Percentiles rank a stretch among this genome's conserved stretches.
These are phyloP conservation scores for Hymenochaete sp. DNA, from an alignment of 1,284 basidiomycete genomes.

Conservation along the genomic window DNA sequence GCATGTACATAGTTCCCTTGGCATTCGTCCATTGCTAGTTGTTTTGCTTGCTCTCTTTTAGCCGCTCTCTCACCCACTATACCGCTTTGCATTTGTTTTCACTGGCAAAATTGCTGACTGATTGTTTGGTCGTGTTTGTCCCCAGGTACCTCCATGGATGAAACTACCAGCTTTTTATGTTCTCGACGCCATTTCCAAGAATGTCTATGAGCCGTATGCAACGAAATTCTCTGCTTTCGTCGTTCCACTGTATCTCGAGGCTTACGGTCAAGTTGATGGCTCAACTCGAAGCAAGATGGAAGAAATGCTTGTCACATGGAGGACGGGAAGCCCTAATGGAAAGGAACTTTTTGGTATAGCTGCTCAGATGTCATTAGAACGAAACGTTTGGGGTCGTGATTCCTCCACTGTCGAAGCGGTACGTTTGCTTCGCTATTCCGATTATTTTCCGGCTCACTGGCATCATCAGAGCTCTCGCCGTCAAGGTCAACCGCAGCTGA, in stretches of 20 bases:
- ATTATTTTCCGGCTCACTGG: background rate
- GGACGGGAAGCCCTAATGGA: slow-evolving; percentile 71
- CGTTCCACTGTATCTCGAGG: slow-evolving; percentile 71
- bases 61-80: too few relatives aligned
- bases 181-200: slow-evolving; percentile 94
- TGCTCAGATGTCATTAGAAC: slow-evolving; percentile 67
- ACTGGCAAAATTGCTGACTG: too few relatives aligned
- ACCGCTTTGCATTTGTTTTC: too few relatives aligned
- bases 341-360: slow-evolving; percentile 75
- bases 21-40: slow-evolving; percentile 9
- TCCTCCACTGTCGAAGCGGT: slow-evolving; percentile 25
- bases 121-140: slow-evolving; percentile 21
- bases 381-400: slow-evolving; percentile 64
- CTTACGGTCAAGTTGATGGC: slow-evolving; percentile 79
- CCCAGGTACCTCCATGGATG: slow-evolving; percentile 82
- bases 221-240: slow-evolving; percentile 71
- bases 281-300: slow-evolving; percentile 87
- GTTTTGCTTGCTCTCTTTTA: background rate
- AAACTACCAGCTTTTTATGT: slow-evolving; percentile 94
- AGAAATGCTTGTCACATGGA: slow-evolving; percentile 91
- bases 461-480: slow-evolving; percentile 7
- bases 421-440: slow-evolving; percentile 12
- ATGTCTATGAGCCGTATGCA: slow-evolving; percentile 85
- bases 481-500: slow-evolving; percentile 38
- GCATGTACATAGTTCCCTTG: too few relatives aligned